A percentile compares a stretch with the other conserved stretches of the same genome.
phyloP scores from a whole-genome alignment of 352 stramenopile species.

The Phytophthora sojae region DNA sequence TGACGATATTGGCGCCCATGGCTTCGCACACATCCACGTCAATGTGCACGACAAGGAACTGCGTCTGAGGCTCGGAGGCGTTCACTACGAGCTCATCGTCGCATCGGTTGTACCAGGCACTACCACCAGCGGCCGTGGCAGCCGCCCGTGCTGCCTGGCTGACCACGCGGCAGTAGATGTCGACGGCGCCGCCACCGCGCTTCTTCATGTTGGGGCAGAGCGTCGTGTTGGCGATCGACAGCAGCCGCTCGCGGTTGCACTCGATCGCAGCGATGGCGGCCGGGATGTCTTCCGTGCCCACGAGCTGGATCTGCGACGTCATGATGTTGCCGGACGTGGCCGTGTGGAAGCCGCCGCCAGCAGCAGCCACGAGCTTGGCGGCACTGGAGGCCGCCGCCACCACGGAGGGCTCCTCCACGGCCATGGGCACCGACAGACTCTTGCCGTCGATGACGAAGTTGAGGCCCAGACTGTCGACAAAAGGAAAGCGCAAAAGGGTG shows the following conservation, averaged over 20 bases:
- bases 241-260: slow-evolving; percentile 58
- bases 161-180: slow-evolving; percentile 86
- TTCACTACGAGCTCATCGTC: slow-evolving; percentile 64
- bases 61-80: slow-evolving; percentile 39
- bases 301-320: slow-evolving; percentile 88
- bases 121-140: slow-evolving; percentile 26
- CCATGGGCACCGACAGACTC: slow-evolving; percentile 83
- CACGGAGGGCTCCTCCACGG: slow-evolving; percentile 87
- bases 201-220: slow-evolving; percentile 90
- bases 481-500: not conserved
- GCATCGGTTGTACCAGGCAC: slow-evolving; percentile 68
- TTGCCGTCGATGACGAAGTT: slow-evolving; percentile 90
- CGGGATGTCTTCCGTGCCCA: slow-evolving; percentile 72
- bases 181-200: slow-evolving; percentile 75
- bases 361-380: slow-evolving; percentile 80
- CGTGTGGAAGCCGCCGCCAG: slow-evolving; percentile 77
- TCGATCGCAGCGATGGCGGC: slow-evolving; percentile 62
- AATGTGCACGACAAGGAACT: slow-evolving; percentile 86
- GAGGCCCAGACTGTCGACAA: slow-evolving; percentile 59
- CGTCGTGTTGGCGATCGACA: slow-evolving; percentile 78
- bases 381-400: slow-evolving; percentile 85
- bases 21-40: slow-evolving; percentile 90
- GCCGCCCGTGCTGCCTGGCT: slow-evolving; percentile 48
- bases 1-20: slow-evolving; percentile 92
- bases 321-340: slow-evolving; percentile 86